Base-by-base conservation (phyloP, 225 moss, liverwort and hornwort genomes). In the Rhytidiadelphus loreus region DNA sequence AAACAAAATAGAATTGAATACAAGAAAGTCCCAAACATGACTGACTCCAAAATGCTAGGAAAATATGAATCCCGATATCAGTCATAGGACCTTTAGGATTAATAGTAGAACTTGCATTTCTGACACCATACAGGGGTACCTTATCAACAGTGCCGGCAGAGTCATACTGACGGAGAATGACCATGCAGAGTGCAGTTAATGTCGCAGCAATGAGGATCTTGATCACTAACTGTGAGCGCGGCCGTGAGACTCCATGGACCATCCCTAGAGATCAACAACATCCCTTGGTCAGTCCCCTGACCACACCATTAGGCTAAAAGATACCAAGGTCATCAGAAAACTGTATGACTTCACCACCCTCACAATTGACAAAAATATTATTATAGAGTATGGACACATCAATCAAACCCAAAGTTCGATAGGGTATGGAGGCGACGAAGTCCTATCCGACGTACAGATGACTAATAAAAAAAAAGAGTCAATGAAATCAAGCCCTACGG, bases 171-270 rank as follows among this genome's bases (percentile, higher is more conserved):
- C 93, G 95, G 63, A 97, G 93, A 85, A 96, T 97, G 80, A 97
- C 92, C 97, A 97, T 97, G 89, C 97, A 97, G 52, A 97, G 93
- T 56, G 90, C 92, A 84, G 96, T 96, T 55, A 97, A 91, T 26
- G 93, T 91, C 25, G 94, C 96, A 69, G 96, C 96, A 70, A 97
- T 93, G 43, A 95, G 83, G 68, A 97, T 79, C 88, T 96, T 97
- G 86, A 96, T 93, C 88, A 96, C 92, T 82, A 96, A 83, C 89
- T 96, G 96, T 62, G 96, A 96, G 75, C 95, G 95, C 69, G 96
- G 96, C 35, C 96, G 96, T 78, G 96, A 96, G 87, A 96, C 95
- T 80, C 95, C 96, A 88, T 95, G 93, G 75, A 94, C 96, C 91
- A 97, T 92, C 81, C 96, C 96, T 96, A 37, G 20, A 41, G 50